These are phyloP conservation scores for Erodium texanum DNA, from an alignment of 441 rosid genomes.

Conservation along the genomic window DNA sequence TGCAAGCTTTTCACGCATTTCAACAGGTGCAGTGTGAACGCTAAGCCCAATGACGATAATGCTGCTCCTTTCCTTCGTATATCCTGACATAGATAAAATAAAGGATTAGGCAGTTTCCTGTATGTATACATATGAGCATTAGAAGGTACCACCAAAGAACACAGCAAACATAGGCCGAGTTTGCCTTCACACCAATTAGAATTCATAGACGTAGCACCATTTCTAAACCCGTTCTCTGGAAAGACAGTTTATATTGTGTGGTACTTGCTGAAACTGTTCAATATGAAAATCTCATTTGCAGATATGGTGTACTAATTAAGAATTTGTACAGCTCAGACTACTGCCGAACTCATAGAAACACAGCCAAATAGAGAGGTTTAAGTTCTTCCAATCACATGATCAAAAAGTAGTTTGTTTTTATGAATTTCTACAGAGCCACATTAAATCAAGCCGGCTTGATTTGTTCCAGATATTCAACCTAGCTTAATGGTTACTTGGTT, in stretches of 20 bases:
- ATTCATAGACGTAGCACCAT: background rate
- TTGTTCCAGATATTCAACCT: background rate
- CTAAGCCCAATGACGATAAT: slow-evolving; percentile 85
- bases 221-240: background rate
- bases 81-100: slow-evolving; percentile 37
- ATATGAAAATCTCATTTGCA: too few species aligned
- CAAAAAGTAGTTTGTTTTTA: background rate
- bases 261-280: too few species aligned
- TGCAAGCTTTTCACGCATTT: slow-evolving; percentile 94
- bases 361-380: background rate
- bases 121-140: background rate
- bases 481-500: background rate
- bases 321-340: background rate
- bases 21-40: slow-evolving; percentile 87
- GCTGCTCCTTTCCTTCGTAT: slow-evolving; percentile 88
- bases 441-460: background rate
- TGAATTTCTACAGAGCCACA: background rate
- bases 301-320: too few species aligned
- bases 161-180: background rate
- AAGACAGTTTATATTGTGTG: background rate
- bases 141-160: background rate
- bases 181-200: background rate
- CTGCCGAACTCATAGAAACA: background rate
- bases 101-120: background rate
- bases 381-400: background rate